These are phyloP conservation scores for Conticribra guillardii DNA, from an alignment of 108 stramenopile species.

Conservation along the genomic window DNA sequence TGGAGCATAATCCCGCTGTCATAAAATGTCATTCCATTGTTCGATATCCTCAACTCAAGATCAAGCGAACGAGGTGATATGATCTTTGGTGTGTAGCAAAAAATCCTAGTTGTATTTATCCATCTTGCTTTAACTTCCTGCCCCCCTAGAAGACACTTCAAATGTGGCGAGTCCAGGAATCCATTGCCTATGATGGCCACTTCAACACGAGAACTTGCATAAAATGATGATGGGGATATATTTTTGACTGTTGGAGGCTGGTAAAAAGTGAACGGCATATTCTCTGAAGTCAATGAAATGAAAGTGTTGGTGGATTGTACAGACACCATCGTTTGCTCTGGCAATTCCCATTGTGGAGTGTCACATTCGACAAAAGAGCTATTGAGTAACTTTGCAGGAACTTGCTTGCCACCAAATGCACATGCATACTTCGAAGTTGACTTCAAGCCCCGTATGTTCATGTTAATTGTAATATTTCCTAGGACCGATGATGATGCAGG, in stretches of 20 bases:
- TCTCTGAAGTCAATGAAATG: constrained; percentile 8
- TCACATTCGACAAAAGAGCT: constrained; percentile 13
- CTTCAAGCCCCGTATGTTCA: constrained; percentile 9
- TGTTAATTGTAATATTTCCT: constrained; percentile 19
- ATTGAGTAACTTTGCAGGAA: constrained; percentile 14
- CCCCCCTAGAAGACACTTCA: constrained; percentile 18
- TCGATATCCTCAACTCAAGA: constrained; percentile 1
- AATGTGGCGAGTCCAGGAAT: constrained; percentile 22
- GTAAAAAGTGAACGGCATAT: constrained; percentile 15
- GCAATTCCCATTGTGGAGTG: constrained; percentile 17
- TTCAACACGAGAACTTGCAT: constrained; percentile 8
- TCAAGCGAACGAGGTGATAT: not conserved
- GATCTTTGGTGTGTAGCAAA: constrained; percentile 10
- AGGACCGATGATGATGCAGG: constrained; percentile 16
- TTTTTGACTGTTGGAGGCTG: constrained; percentile 14
- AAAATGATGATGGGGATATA: constrained; percentile 17
- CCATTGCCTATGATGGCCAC: constrained; percentile 10
- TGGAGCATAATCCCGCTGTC: constrained; percentile 8
- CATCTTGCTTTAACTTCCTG: constrained; percentile 16
- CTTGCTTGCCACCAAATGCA: constrained; percentile 20
- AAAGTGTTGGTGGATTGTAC: constrained; percentile 7
- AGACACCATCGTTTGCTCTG: constrained; percentile 15
- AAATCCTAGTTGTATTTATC: constrained; percentile 4
- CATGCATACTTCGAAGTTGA: constrained; percentile 20
- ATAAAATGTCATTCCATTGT: constrained; percentile 25